These are phyloP conservation scores for Chlorella sp. DNA, from an alignment of 139 green algal species.

Conservation along the genomic window DNA sequence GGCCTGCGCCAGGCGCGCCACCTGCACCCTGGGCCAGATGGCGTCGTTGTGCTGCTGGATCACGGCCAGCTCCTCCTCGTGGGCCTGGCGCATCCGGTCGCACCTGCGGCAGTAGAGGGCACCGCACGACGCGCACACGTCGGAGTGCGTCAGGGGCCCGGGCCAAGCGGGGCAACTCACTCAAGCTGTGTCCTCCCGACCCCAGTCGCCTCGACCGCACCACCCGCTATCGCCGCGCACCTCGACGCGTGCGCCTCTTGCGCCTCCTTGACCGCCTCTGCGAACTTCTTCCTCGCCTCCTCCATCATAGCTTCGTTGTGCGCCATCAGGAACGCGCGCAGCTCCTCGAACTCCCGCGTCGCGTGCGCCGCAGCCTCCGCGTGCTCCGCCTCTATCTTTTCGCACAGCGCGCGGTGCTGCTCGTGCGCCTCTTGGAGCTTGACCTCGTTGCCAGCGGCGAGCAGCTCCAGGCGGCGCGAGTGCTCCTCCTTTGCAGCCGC, in stretches of 20 bases:
- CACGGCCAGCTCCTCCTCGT: conserved; percentile 11
- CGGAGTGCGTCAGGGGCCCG: too few relatives aligned
- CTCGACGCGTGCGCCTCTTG: conserved; percentile 10
- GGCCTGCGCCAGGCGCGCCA: conserved; percentile 26
- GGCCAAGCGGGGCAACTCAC: too few relatives aligned
- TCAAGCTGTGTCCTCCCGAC: too few relatives aligned
- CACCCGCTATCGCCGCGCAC: too few relatives aligned
- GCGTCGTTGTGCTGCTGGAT: conserved; percentile 19
- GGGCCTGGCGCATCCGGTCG: conserved; percentile 8
- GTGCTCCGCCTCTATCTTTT: conserved; percentile 23
- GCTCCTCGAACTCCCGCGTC: conserved; percentile 27
- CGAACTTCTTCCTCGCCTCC: conserved; percentile 23
- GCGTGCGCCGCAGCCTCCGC: conserved; percentile 10
- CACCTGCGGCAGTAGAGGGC: too few relatives aligned
- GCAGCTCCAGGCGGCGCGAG: conserved; percentile 11
- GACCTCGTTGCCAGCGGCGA: conserved; percentile 18
- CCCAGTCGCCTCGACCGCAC: too few relatives aligned
- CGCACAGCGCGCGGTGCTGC: conserved; percentile 25
- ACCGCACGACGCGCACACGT: too few relatives aligned
- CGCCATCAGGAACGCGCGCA: conserved; percentile 20
- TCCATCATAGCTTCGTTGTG: conserved; percentile 30
- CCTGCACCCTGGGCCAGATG: conserved; percentile 36
- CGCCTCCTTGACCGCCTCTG: conserved; percentile 15
- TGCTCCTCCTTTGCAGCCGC: conserved; percentile 20
- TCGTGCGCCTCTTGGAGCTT: conserved; percentile 3